Base-by-base conservation (phyloP, 164 flowering plant species). In the Pachysandra terminalis region DNA sequence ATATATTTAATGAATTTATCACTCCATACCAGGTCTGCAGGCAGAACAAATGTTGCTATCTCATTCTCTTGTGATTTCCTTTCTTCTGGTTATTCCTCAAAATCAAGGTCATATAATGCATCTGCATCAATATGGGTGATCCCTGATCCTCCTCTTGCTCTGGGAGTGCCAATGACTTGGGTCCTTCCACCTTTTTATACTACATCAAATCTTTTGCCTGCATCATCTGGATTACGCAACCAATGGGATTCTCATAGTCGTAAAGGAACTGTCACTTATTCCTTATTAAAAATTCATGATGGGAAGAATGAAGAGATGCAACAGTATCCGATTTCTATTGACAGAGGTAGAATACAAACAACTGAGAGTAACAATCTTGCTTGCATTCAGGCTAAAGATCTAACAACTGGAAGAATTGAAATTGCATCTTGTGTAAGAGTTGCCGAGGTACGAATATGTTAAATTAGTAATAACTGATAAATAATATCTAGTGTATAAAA, bases 91-190 rank as follows among this genome's bases (percentile, higher is more conserved):
- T 76, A 82, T 24, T 72, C 71, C 63, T 74, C 83, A 59, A 74
- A 79, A 45, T 79, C 86, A 62, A 81, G 74, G 74, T 77, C 77
- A 40, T 94, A 88, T 70, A 79, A 63, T 81, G 89, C 91, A 56
- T 84, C 90, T 52, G 56, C 78, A 57, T 79, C 82, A 8, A 35
- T 94, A 56, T 68, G 58, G 72, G 98, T 94, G 72, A 85, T 90
- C 35, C 64, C 96, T 65, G 81, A 87, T 78, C 96, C 90, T 75
- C 98, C 98, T 58, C 85, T 91, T 76, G 85, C 96, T 71, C 92
- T 88, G 74, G 98, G 98, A 66, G 78, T 78, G 71, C 87, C 98
- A 62, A 76, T 86, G 19, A 94, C 98, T 13, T 94, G 98, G 98
- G 60, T 94, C 64, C 88, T 94, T 69, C 98, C 97, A 61, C 95